Conservation (phyloP, 495 filamentous ascomycete species). For the Talaromyces wortmannii region DNA sequence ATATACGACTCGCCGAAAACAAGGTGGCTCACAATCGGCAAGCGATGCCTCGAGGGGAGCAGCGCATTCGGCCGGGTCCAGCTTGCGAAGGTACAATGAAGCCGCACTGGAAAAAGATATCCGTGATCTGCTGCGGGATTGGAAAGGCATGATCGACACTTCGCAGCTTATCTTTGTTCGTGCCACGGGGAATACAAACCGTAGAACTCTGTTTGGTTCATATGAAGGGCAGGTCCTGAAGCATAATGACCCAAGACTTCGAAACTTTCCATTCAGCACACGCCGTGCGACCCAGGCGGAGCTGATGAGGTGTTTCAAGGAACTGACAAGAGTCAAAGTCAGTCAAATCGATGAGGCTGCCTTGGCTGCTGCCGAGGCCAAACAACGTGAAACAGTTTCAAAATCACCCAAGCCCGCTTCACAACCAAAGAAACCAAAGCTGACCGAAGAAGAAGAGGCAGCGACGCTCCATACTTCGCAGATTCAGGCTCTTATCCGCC, state of each 20-base stretch:
- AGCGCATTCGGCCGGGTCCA: constrained; percentile 89
- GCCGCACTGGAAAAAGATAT: constrained; percentile 79
- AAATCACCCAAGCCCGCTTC: constrained; percentile 32
- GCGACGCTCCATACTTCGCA: constrained; percentile 78
- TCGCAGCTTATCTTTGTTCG: constrained; percentile 82
- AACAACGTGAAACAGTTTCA: constrained; percentile 22
- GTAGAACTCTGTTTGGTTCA: constrained; percentile 78
- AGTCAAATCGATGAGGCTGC: constrained; percentile 60
- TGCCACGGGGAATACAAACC: constrained; percentile 79
- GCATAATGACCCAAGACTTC: constrained; percentile 74
- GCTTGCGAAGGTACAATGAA: constrained; percentile 89
- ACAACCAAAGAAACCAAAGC: constrained; percentile 47
- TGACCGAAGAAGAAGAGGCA: constrained; percentile 74
- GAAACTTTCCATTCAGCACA: constrained; percentile 91
- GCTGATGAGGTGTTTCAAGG: constrained; percentile 87
- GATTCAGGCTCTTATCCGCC: constrained; percentile 77
- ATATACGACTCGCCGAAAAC: constrained; percentile 92
- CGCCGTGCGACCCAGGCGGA: constrained; percentile 91
- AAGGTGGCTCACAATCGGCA: constrained; percentile 89
- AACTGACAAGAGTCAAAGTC: constrained; percentile 84
- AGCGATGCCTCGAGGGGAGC: constrained; percentile 87
- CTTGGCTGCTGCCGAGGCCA: constrained; percentile 39
- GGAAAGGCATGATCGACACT: constrained; percentile 76
- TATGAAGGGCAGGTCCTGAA: constrained; percentile 83
- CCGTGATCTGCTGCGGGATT: constrained; percentile 66